These are phyloP conservation scores for Quercus alba DNA, from an alignment of 306 rosid species.

Conservation along the genomic window DNA sequence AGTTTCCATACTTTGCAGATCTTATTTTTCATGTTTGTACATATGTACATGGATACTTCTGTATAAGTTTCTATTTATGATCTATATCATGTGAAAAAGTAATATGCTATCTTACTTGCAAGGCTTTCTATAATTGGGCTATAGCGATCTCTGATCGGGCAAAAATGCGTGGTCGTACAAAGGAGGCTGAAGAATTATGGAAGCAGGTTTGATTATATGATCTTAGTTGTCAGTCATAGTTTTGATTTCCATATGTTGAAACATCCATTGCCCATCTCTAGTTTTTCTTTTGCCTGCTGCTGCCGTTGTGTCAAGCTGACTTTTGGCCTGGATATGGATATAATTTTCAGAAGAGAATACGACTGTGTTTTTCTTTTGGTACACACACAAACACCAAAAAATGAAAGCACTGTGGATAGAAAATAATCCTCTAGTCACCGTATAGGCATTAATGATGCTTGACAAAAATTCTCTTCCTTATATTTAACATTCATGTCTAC, in stretches of 20 bases:
- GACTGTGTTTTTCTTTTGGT: no score
- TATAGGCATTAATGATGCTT: not conserved
- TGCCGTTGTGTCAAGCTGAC: slow-evolving; percentile 1
- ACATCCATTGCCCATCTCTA: not conserved
- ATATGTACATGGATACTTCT: not conserved
- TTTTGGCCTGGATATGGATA: slow-evolving; percentile 5
- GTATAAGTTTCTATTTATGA: not conserved
- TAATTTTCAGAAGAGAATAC: not conserved
- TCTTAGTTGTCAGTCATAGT: slow-evolving; percentile 19
- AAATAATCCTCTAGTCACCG: no score
- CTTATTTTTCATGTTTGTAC: not conserved
- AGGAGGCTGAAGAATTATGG: slow-evolving; percentile 99
- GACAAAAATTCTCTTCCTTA: not conserved
- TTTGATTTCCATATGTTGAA: slow-evolving; percentile 4
- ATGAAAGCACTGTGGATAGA: no score
- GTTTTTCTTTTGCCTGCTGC: slow-evolving; percentile 9
- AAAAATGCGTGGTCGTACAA: slow-evolving; percentile 99
- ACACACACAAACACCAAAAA: no score
- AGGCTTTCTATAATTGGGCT: slow-evolving; percentile 99
- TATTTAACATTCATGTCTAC: not conserved
- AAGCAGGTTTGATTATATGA: slow-evolving; percentile 68
- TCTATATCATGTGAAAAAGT: not conserved
- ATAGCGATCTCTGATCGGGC: slow-evolving; percentile 99
- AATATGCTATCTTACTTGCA: slow-evolving; percentile 6
- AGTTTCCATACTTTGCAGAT: not conserved